A percentile compares a stretch with the other conserved stretches of the same genome.
Evolutionary conservation across 2,329 filamentous ascomycete genomes (phyloP).

Genomic region (Clonostachys sp.): DNA sequence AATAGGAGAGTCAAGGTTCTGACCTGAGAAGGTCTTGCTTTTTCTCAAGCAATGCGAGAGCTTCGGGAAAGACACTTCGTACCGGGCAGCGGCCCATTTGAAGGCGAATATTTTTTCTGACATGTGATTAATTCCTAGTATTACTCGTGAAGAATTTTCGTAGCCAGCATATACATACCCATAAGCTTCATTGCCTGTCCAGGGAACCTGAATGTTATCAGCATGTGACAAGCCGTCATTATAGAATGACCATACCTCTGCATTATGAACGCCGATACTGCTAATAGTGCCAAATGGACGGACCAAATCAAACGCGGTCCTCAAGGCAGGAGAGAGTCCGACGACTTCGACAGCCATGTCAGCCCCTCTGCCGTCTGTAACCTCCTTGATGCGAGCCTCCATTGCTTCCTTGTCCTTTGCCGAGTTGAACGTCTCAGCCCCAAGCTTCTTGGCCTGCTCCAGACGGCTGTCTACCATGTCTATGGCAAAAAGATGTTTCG

Average conservation of each 20-base stretch:
- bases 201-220: conserved; percentile 52
- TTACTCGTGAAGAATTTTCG: too few relatives aligned
- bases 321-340: conserved; percentile 63
- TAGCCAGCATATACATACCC: conserved; percentile 17
- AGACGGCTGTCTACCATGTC: conserved; percentile 74
- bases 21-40: conserved; percentile 65
- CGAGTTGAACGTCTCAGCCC: conserved; percentile 83
- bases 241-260: conserved; percentile 35
- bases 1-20: conserved; percentile 14
- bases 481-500: conserved; percentile 72
- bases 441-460: conserved; percentile 66
- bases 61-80: conserved; percentile 42
- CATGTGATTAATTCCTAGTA: too few relatives aligned
- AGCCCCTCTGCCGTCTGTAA: conserved; percentile 75
- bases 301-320: conserved; percentile 66
- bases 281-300: conserved; percentile 70
- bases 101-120: conserved; percentile 61
- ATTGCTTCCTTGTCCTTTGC: conserved; percentile 53
- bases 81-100: conserved; percentile 78
- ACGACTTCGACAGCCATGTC: conserved; percentile 82
- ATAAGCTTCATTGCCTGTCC: conserved; percentile 30
- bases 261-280: conserved; percentile 73
- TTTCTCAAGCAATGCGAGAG: conserved; percentile 59
- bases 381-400: conserved; percentile 64
- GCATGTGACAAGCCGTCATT: background rate